These are phyloP conservation scores for Circinella umbellata DNA, from an alignment of 371 early-diverging fungal genomes.

Conservation along the genomic window DNA sequence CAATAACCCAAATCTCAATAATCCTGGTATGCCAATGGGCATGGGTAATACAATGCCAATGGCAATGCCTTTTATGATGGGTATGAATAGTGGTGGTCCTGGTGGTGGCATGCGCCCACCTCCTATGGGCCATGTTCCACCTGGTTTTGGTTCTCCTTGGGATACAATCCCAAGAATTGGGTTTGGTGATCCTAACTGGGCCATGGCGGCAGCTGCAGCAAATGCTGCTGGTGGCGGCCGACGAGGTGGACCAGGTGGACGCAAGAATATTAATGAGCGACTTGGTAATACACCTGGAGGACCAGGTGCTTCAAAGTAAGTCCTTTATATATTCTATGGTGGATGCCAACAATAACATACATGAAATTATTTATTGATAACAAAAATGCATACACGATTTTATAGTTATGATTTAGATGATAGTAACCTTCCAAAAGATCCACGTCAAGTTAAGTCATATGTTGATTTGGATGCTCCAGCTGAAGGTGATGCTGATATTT, in stretches of 20 bases:
- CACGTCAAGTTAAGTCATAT: slow-evolving; percentile 83
- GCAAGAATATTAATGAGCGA: slow-evolving; percentile 17
- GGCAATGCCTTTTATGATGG: slow-evolving; percentile 33
- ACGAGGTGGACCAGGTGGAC: background rate
- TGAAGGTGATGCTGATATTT: slow-evolving; percentile 77
- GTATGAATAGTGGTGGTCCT: background rate
- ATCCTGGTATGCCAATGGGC: slow-evolving; percentile 9
- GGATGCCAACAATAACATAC: too few relatives aligned
- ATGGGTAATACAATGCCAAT: slow-evolving; percentile 29
- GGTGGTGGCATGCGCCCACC: slow-evolving; percentile 26
- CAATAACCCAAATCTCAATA: slow-evolving; percentile 2
- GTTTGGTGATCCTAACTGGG: slow-evolving; percentile 42
- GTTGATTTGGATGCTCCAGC: slow-evolving; percentile 90
- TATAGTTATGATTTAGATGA: slow-evolving; percentile 35
- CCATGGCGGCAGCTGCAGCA: background rate
- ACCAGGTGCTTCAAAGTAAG: background rate
- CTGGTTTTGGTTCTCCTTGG: slow-evolving; percentile 63
- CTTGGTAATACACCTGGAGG: slow-evolving; percentile 8
- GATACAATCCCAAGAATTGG: slow-evolving; percentile 75
- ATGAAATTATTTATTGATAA: too few relatives aligned
- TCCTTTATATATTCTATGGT: too few relatives aligned
- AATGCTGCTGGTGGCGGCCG: slow-evolving; percentile 3
- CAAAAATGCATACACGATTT: background rate
- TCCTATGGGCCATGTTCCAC: slow-evolving; percentile 21
- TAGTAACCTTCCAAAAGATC: slow-evolving; percentile 53